Conservation (phyloP, 371 early-diverging fungal species). For the Mortierella sp. region DNA sequence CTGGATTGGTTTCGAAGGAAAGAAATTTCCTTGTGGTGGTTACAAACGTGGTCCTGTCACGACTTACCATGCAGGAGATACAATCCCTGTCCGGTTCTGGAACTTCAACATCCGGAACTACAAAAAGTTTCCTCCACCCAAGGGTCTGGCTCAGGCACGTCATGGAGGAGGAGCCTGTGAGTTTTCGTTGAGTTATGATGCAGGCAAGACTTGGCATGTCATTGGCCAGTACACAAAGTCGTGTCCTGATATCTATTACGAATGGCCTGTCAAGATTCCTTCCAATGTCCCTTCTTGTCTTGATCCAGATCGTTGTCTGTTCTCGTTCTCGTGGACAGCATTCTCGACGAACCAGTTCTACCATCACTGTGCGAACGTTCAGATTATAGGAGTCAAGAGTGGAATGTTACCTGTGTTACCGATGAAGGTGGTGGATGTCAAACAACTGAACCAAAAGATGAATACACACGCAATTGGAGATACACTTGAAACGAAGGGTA, state of each 20-base stretch:
- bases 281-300: conserved; percentile 9
- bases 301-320: conserved; percentile 7
- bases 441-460: conserved; percentile 1
- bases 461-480: conserved; percentile 30
- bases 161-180: conserved; percentile 73
- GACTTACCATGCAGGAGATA: conserved; percentile 22
- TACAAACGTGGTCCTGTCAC: conserved; percentile 11
- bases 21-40: conserved; percentile 2
- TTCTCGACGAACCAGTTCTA: conserved; percentile 20
- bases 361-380: conserved; percentile 31
- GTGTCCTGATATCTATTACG: conserved; percentile 52
- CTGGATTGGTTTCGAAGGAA: conserved; percentile 3
- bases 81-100: conserved; percentile 20
- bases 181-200: conserved; percentile 70
- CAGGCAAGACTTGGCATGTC: conserved; percentile 64
- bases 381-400: background rate
- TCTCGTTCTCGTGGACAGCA: conserved; percentile 9
- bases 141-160: conserved; percentile 1
- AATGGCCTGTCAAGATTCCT: conserved; percentile 16
- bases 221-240: conserved; percentile 43
- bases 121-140: conserved; percentile 3
- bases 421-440: conserved; percentile 45
- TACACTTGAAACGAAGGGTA: background rate
- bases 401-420: conserved; percentile 20
- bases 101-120: conserved; percentile 9